phyloP scores from a whole-genome alignment of 1,284 basidiomycete species.

The Fomitopsis palustris region DNA sequence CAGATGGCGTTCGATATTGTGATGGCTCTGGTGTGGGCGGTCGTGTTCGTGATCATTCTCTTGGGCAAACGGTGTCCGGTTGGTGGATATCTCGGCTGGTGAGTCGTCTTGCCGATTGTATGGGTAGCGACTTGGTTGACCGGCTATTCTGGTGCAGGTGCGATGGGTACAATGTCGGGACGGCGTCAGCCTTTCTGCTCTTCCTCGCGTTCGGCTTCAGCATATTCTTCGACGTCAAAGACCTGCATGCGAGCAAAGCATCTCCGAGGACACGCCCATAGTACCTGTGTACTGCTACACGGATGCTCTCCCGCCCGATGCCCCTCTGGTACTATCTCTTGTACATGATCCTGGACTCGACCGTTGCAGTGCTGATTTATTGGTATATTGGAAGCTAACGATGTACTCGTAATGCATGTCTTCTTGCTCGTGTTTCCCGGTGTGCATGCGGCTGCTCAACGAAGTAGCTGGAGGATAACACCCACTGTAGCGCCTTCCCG shows the following conservation, averaged over 20 bases:
- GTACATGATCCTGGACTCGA: background rate
- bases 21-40: slow-evolving; percentile 54
- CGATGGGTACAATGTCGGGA: slow-evolving; percentile 63
- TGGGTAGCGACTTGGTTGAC: background rate
- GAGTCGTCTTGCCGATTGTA: slow-evolving; percentile 22
- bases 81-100: slow-evolving; percentile 63
- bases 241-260: slow-evolving; percentile 52
- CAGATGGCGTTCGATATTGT: slow-evolving; percentile 45
- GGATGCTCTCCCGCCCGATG: background rate
- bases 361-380: slow-evolving; percentile 5
- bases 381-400: slow-evolving; percentile 1
- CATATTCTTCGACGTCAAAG: slow-evolving; percentile 63
- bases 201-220: slow-evolving; percentile 51
- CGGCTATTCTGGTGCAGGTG: slow-evolving; percentile 42
- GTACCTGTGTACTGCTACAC: background rate
- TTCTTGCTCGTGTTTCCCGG: background rate
- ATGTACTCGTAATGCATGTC: background rate
- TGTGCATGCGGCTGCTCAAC: background rate
- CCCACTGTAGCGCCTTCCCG: too few species aligned
- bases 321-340: too few species aligned
- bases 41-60: slow-evolving; percentile 55
- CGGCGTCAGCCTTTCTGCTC: slow-evolving; percentile 56
- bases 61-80: slow-evolving; percentile 60
- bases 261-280: slow-evolving; percentile 42
- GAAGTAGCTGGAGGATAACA: too few species aligned